Evolutionary conservation across 1,284 basidiomycete species (phyloP).

Genomic region (Pascua sp.): DNA sequence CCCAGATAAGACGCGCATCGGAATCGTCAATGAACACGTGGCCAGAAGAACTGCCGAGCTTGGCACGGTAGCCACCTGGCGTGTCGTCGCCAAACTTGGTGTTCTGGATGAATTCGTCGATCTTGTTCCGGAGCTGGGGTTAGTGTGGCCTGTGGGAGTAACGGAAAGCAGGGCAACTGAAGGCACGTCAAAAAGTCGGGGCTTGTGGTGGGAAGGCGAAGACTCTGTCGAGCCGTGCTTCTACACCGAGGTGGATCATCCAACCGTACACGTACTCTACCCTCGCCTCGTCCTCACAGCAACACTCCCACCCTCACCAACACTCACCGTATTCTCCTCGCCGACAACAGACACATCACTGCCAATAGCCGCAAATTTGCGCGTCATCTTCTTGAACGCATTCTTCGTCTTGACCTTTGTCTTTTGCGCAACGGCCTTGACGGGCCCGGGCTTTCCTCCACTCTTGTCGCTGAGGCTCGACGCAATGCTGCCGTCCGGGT

Average conservation of each 20-base stretch:
- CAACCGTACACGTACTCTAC: background rate
- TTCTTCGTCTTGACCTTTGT: background rate
- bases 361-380: slow-evolving; percentile 4
- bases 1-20: slow-evolving; percentile 2
- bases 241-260: background rate
- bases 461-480: too few relatives aligned
- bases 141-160: background rate
- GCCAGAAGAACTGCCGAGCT: background rate
- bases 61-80: slow-evolving; percentile 6
- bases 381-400: background rate
- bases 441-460: too few relatives aligned
- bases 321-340: slow-evolving; percentile 1
- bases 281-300: background rate
- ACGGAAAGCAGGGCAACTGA: too few relatives aligned
- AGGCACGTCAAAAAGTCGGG: too few relatives aligned
- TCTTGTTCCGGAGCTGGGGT: background rate
- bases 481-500: too few relatives aligned
- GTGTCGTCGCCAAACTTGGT: slow-evolving; percentile 11
- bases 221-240: background rate
- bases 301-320: too few relatives aligned
- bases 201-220: too few relatives aligned
- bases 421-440: background rate
- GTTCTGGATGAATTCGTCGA: background rate
- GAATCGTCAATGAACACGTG: slow-evolving; percentile 10
- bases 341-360: slow-evolving; percentile 10